Conservation (phyloP, 2,329 filamentous ascomycete species). For the Verticillium albo-atrum region DNA sequence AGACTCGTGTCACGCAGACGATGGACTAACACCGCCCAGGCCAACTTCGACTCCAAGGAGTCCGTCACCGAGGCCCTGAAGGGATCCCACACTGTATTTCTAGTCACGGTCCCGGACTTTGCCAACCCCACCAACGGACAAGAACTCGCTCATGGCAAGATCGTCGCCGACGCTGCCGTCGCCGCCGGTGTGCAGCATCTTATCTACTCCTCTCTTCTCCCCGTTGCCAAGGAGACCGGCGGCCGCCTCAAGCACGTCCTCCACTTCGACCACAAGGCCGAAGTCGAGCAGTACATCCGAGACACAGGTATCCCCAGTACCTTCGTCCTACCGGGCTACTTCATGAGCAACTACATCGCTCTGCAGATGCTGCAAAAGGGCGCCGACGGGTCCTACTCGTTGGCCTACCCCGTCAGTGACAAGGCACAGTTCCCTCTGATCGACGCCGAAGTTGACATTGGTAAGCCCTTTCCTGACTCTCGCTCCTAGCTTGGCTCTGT, state of each 20-base stretch:
- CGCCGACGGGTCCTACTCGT: constrained; percentile 19
- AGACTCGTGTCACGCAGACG: no score
- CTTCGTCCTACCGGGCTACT: constrained; percentile 44
- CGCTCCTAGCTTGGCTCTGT: background rate
- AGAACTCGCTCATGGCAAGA: constrained; percentile 30
- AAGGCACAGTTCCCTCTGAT: constrained; percentile 25
- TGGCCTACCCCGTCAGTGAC: constrained; percentile 17
- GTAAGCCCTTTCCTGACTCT: constrained; percentile 5
- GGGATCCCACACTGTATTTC: constrained; percentile 37
- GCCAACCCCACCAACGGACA: background rate
- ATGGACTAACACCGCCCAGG: constrained; percentile 18
- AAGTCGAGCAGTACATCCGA: constrained; percentile 41
- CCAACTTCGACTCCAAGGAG: constrained; percentile 32
- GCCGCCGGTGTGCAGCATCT: constrained; percentile 25
- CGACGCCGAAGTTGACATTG: constrained; percentile 25
- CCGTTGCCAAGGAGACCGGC: constrained; percentile 19
- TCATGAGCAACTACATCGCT: constrained; percentile 44
- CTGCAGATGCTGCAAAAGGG: constrained; percentile 16
- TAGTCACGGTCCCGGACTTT: constrained; percentile 21
- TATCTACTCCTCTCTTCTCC: constrained; percentile 25
- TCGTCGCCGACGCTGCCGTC: constrained; percentile 31
- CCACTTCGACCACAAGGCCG: constrained; percentile 44
- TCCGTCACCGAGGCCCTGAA: constrained; percentile 31
- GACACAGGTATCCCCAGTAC: constrained; percentile 36
- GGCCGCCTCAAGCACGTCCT: constrained; percentile 19